Evolutionary conservation across 2,329 filamentous ascomycete species (phyloP).

Genomic region (Sarocladium oryzae): DNA sequence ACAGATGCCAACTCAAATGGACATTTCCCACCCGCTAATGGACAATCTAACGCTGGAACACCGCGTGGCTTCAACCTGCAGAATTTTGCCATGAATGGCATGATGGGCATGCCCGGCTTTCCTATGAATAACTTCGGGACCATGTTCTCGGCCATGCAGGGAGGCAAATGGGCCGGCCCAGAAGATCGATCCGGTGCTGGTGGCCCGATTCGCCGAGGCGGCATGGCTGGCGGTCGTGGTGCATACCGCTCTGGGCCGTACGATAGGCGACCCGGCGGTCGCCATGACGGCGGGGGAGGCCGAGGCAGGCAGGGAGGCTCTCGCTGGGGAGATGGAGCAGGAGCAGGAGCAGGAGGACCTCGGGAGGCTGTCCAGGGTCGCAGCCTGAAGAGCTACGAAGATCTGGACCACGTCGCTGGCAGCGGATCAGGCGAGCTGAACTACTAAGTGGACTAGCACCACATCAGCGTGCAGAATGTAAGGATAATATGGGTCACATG

Average conservation of each 20-base stretch:
- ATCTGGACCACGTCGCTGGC: conserved; percentile 78
- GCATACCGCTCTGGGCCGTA: conserved; percentile 66
- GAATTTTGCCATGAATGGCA: conserved; percentile 57
- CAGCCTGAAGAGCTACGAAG: conserved; percentile 94
- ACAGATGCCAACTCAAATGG: conserved; percentile 94
- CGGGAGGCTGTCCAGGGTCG: conserved; percentile 88
- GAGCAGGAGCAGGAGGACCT: conserved; percentile 72
- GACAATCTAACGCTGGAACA: conserved; percentile 72
- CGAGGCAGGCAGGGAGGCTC: conserved; percentile 45
- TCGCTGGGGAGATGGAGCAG: conserved; percentile 69
- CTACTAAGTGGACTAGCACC: conserved; percentile 51
- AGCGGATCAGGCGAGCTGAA: conserved; percentile 78
- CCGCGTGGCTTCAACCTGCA: conserved; percentile 87
- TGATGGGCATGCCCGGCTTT: conserved; percentile 56
- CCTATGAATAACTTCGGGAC: conserved; percentile 43
- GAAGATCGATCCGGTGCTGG: conserved; percentile 56
- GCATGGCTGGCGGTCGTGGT: conserved; percentile 41
- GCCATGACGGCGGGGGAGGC: conserved; percentile 43
- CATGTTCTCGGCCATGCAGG: conserved; percentile 48
- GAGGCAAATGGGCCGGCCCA: conserved; percentile 44
- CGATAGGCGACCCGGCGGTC: conserved; percentile 58
- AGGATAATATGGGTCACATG: not conserved
- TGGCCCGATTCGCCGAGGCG: conserved; percentile 65
- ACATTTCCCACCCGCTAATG: conserved; percentile 78
- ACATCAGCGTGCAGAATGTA: not conserved